Evolutionary conservation across 441 rosid species (phyloP), one percentile per base, ranked within the genome.

Genomic region (Sinapis alba): DNA sequence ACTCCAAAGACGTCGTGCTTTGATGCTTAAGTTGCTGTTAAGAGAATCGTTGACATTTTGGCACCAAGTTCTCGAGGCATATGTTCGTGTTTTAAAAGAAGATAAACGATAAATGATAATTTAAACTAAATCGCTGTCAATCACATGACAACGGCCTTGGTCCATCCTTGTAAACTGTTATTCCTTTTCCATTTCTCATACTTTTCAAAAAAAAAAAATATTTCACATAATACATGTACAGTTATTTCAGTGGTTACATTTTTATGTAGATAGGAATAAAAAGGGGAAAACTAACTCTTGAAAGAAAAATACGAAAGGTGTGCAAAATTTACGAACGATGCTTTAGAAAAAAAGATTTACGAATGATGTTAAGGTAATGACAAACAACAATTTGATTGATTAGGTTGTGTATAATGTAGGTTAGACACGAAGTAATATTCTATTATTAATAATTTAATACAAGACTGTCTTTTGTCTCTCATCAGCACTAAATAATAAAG

Each of bases 1-100:
- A 61, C 57, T 50, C 16, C 16, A 34, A 41, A 77, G 11, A 28
- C 73, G 69, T 66, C 69, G 80, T 72, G 80, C 69, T 66, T 71
- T 36, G 73, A 72, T 71, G 68, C 68, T 60, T 77, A 65, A 50
- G 68, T 47, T 51, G 58, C 43, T 72, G 69, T 61, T 38, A 67
- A 53, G 69, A 72, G 73, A 78, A 72, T 72, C 73, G 77, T 78
- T 78, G 81, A 78, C 81, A 78, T 78, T 67, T 67, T 72, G 73
- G 77, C 73, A 78, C 65, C 61, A 69, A 72, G 60, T 67, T 72
- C 81, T 78, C 77, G 38, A 72, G 81, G 77, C 77, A 72, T 78
- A 61, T 66, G 53, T 72, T 72, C 77, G 64, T 67, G 64, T 67
- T 78, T 61, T 54, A 78, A 72, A 72, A 72, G 53, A 67, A 32